These are phyloP conservation scores for Skeletonema tropicum DNA, from an alignment of 108 stramenopile genomes.

Conservation along the genomic window DNA sequence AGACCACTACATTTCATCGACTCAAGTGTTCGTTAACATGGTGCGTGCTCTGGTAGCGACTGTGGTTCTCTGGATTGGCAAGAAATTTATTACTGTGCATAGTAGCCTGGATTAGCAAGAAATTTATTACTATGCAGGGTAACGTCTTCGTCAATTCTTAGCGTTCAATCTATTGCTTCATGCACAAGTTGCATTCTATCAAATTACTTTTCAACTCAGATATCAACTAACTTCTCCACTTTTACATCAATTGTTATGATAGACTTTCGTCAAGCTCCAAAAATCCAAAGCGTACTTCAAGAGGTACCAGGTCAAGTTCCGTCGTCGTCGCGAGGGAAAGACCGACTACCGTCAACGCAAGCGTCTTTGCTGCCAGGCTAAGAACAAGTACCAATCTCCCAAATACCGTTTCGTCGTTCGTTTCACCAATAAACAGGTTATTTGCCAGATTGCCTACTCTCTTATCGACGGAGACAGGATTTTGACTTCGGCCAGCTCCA, in stretches of 20 bases:
- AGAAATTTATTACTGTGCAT: neutral
- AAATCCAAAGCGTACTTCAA: constrained; percentile 98
- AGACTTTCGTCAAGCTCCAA: constrained; percentile 92
- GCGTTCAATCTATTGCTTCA: neutral
- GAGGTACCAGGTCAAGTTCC: constrained; percentile 98
- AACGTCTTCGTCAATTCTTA: too few species aligned
- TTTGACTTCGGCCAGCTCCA: constrained; percentile 85
- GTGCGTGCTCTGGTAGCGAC: neutral
- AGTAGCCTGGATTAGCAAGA: too few species aligned
- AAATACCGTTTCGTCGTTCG: constrained; percentile 99
- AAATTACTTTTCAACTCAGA: neutral
- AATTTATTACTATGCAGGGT: too few species aligned
- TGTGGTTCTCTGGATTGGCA: neutral
- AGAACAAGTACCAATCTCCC: constrained; percentile 99
- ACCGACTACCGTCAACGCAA: constrained; percentile 99
- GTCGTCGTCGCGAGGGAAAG: constrained; percentile 98
- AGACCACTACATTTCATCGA: too few species aligned
- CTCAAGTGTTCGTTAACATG: neutral
- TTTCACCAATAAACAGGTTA: constrained; percentile 91
- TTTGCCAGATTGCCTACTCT: constrained; percentile 96
- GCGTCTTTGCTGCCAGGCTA: constrained; percentile 94
- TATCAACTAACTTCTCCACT: neutral
- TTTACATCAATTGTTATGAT: neutral
- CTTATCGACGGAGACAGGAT: constrained; percentile 97
- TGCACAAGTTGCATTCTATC: neutral